Evolutionary conservation across 352 stramenopile species (phyloP).

Genomic region (Phytophthora constricta): DNA sequence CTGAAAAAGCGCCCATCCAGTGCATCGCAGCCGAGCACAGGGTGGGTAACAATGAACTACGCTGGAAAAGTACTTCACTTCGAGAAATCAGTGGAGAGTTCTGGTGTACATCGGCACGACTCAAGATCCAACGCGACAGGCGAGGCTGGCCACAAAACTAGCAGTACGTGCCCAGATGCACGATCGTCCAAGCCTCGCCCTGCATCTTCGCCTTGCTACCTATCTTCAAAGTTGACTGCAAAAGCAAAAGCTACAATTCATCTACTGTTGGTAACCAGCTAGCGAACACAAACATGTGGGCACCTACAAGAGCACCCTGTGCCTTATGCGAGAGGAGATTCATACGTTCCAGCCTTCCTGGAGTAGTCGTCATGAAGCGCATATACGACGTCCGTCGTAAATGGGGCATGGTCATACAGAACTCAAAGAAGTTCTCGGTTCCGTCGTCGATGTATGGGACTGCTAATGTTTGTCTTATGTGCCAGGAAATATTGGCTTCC

Average conservation of each 20-base stretch:
- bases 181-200: conserved; percentile 23
- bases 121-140: not conserved
- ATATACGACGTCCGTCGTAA: conserved; percentile 52
- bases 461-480: conserved; percentile 50
- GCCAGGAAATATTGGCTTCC: conserved; percentile 48
- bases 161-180: not conserved
- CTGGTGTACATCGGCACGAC: not conserved
- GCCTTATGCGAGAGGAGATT: conserved; percentile 58
- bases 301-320: conserved; percentile 38
- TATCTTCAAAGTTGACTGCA: conserved; percentile 24
- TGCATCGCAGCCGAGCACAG: conserved; percentile 27
- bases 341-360: conserved; percentile 45
- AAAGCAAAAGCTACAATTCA: not conserved
- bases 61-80: conserved; percentile 50
- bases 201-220: conserved; percentile 36
- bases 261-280: not conserved
- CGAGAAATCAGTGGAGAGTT: conserved; percentile 26
- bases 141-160: not conserved
- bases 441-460: conserved; percentile 49
- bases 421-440: conserved; percentile 47
- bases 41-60: conserved; percentile 51
- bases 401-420: conserved; percentile 54
- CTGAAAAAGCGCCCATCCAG: conserved; percentile 32
- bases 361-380: conserved; percentile 58
- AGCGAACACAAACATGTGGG: conserved; percentile 30